Base-by-base conservation (phyloP, 345 rosid genomes). In the Hibiscus syriacus region DNA sequence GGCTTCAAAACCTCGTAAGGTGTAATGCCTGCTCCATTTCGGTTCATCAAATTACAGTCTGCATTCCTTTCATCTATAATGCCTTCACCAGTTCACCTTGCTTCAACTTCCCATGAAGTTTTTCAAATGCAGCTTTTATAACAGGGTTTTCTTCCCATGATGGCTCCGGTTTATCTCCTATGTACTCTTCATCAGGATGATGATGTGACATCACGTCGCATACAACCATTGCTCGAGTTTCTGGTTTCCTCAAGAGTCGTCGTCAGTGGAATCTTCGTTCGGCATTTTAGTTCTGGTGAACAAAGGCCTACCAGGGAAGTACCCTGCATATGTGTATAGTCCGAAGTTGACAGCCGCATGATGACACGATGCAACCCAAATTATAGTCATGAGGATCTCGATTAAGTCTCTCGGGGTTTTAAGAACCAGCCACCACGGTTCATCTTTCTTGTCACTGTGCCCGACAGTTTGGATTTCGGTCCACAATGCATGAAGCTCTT, bases 401-500 rank as follows among this genome's bases (percentile, higher is more conserved):
- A 80, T 68, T 0, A 85, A 73, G 65, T 80, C 76, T 17, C 64
- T 17, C 0, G 71, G 73, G n/a, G 73, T 77, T 53, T 70, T 65
- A 17, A 80, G 76, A 4, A 20, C 68, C 10, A 84, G 90, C 87
- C 87, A 86, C 80, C 86, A 74, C 0, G 80, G 70, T 54, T 79
- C 71, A 11, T 81, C 86, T 48, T 80, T 83, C 55, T 83, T 83
- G 73, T 80, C 87, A 0, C 26, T 73, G 10, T 83, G 90, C 5
- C 87, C 87, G 0, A 73, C 68, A 0, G 74, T 83, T 12, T 77
- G 72, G 29, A 86, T 68, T 67, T 86, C 87, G 0, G 67, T 70
- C 87, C 86, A 86, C 83, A 82, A 86, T 5, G 70, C 78, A 45
- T 81, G 87, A 19, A 83, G 84, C 81, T 86, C 90, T 50, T 32